phyloP scores from a whole-genome alignment of 768 basidiomycete genomes.

The Phaeotremella skinneri region DNA sequence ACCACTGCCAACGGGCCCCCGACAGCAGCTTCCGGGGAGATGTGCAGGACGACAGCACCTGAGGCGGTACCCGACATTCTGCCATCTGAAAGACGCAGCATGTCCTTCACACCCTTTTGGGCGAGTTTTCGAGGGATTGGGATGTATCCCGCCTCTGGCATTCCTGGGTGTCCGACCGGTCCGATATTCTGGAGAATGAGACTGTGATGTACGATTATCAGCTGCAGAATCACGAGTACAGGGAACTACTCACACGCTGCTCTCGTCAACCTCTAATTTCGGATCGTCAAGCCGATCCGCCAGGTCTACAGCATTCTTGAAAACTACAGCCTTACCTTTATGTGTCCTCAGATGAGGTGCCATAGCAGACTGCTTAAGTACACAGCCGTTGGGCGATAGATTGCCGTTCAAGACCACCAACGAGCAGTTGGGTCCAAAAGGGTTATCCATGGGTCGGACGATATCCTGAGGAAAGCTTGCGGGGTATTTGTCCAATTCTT shows the following conservation, averaged over 20 bases:
- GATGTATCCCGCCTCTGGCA: conserved; percentile 46
- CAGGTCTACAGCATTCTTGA: conserved; percentile 31
- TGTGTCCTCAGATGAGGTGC: conserved; percentile 11
- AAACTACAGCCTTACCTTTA: conserved; percentile 37
- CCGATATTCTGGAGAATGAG: conserved; percentile 42
- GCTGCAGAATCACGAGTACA: neutral
- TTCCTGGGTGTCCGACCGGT: conserved; percentile 39
- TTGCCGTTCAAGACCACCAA: conserved; percentile 73
- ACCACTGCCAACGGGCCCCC: conserved; percentile 40
- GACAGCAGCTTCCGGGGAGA: conserved; percentile 38
- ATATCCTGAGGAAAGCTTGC: conserved; percentile 63
- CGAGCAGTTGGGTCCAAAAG: conserved; percentile 79
- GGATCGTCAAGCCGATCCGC: conserved; percentile 28
- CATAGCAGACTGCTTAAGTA: conserved; percentile 61
- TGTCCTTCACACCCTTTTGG: conserved; percentile 36
- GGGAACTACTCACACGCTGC: conserved; percentile 13
- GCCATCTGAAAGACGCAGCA: conserved; percentile 40
- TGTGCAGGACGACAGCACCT: conserved; percentile 45
- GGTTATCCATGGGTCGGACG: conserved; percentile 65
- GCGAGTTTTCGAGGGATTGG: conserved; percentile 44
- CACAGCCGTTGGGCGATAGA: conserved; percentile 74
- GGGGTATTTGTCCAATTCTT: conserved; percentile 78
- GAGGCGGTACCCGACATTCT: conserved; percentile 43
- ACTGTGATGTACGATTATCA: conserved; percentile 15
- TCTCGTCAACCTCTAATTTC: conserved; percentile 26